Evolutionary conservation across 352 stramenopile genomes (phyloP), one percentile per base, ranked within the genome.

Genomic region (Pythium apleroticum): DNA sequence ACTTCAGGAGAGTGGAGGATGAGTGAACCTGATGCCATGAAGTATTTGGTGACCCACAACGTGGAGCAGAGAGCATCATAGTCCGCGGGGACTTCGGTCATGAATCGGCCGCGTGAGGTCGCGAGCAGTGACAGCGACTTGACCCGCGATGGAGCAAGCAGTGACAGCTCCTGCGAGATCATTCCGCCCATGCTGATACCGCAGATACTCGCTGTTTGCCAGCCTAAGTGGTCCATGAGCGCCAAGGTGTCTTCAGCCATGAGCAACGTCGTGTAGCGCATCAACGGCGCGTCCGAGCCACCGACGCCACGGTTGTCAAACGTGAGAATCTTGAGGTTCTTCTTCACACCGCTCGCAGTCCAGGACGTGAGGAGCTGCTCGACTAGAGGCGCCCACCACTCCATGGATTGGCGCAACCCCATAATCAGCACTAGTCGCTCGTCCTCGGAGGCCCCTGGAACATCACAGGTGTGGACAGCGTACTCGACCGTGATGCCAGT

Each of bases 161-260:
- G 50, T 45, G 80, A 76, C 11, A 89, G 45, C 60, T 89, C 80
- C 52, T 82, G 67, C 0, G 75, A 66, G 60, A 90, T 81, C 81
- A 90, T 90, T 15, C 64, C 57, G 43, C 64, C 64, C 64, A 71
- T 71, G 58, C 59, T 75, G 39, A 73, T 72, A 39, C 80, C 82
- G 5, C 73, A 71, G 39, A 79, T 45, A 39, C 89, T 76, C 4
- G 77, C 78, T 10, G 65, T 62, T 9, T 78, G 31, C 78, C 80
- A 91, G 2, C 69, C 63, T 19, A 91, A 50, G 37, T 66, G 63
- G 41, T 88, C 74, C 63, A 89, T 62, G 14, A 91, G 69, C 17
- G 72, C 78, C 17, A 91, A 41, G 22, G 78, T 73, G 41, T 91
- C 82, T n/a, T 79, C 58, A 0, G 80, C 82, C 82, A 91, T 91